Evolutionary conservation across 139 green algal genomes (phyloP).

Genomic region (Picochlorum costavermella): DNA sequence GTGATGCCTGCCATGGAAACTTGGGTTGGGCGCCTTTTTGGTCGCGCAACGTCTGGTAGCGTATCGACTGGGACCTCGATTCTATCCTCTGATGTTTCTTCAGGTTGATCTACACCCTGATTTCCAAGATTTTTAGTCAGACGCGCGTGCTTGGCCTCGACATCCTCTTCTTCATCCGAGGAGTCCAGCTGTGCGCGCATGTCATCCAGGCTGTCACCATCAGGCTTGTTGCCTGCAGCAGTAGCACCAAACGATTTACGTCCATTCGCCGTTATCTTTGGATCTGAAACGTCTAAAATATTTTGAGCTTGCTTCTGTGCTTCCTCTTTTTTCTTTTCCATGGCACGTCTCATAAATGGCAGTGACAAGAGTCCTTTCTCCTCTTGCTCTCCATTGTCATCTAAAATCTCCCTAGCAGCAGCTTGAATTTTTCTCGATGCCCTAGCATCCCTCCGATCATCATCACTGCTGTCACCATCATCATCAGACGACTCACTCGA

Average conservation of each 20-base stretch:
- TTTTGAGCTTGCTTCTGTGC: conserved; percentile 25
- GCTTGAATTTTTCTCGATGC: conserved; percentile 21
- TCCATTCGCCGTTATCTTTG: background rate
- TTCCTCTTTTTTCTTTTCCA: conserved; percentile 39
- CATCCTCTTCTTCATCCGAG: conserved; percentile 43
- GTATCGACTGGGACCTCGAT: too few relatives aligned
- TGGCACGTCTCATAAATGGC: conserved; percentile 85
- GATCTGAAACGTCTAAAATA: conserved; percentile 24
- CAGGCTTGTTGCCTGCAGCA: conserved; percentile 1
- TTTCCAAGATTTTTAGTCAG: background rate
- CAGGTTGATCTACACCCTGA: background rate
- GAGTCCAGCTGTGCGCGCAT: conserved; percentile 42
- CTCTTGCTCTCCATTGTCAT: conserved; percentile 30
- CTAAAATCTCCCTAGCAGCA: conserved; percentile 55
- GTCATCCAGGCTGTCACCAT: conserved; percentile 24
- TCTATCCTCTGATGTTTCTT: too few relatives aligned
- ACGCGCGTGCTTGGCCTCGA: conserved; percentile 36
- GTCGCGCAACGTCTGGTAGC: background rate
- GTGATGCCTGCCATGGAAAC: background rate
- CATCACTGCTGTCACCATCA: conserved; percentile 28
- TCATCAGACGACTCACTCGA: conserved; percentile 27
- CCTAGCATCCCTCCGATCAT: conserved; percentile 11
- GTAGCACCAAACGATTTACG: conserved; percentile 18
- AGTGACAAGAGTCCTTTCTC: conserved; percentile 76
- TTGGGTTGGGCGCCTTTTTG: background rate